phyloP scores from a whole-genome alignment of 305 asterid species.

The Fraxinus ornus region DNA sequence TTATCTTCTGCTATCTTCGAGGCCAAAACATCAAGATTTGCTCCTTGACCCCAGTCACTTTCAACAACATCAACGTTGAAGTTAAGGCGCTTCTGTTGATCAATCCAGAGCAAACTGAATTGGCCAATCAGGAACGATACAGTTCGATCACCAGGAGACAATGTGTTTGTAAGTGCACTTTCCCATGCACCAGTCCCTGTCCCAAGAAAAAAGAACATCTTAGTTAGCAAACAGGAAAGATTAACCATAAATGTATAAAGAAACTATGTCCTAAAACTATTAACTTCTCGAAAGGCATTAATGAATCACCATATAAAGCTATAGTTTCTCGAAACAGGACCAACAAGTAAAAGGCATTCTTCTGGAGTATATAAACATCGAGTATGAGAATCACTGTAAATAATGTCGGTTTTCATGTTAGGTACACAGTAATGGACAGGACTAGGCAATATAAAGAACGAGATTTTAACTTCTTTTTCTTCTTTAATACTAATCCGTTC shows the following conservation, averaged over 20 bases:
- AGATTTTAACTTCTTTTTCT: not conserved
- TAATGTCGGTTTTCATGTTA: not conserved
- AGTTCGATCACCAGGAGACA: constrained; percentile 89
- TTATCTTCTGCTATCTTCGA: constrained; percentile 73
- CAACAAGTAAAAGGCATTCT: not conserved
- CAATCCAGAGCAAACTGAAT: constrained; percentile 98
- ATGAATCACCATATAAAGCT: not conserved
- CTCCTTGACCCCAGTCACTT: constrained; percentile 97
- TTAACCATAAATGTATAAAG: not conserved
- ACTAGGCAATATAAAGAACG: not conserved
- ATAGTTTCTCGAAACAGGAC: not conserved
- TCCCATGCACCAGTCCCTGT: constrained; percentile 99
- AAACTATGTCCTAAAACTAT: constrained; percentile 7
- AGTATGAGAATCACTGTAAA: not conserved
- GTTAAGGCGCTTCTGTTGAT: constrained; percentile 90
- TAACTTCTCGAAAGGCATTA: not conserved
- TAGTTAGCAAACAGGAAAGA: constrained; percentile 4
- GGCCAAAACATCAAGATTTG: constrained; percentile 74
- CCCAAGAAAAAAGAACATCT: constrained; percentile 13
- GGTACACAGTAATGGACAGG: not conserved
- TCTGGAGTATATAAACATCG: not conserved
- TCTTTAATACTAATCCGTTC: not conserved
- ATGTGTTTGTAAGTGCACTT: constrained; percentile 95
- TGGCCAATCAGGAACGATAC: constrained; percentile 91
- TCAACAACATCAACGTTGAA: constrained; percentile 92